Evolutionary conservation across 1,284 basidiomycete species (phyloP).

Genomic region (Cutaneotrichosporon mucoides): DNA sequence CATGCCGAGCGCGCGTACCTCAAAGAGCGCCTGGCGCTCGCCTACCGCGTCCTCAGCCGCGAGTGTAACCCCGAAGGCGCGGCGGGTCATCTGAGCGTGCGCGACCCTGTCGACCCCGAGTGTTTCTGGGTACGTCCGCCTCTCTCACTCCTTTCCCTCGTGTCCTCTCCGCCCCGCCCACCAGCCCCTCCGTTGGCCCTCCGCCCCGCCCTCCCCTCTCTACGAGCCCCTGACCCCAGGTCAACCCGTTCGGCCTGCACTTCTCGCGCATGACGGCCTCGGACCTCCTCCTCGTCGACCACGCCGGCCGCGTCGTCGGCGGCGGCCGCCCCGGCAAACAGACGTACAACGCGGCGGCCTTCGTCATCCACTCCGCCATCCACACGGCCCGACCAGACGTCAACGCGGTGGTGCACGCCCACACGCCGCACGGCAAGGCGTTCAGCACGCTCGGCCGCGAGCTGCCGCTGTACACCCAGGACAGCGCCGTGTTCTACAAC

Average conservation of each 20-base stretch:
- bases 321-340: constrained; percentile 43
- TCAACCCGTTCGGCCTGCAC: constrained; percentile 52
- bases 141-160: neutral
- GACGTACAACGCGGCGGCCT: constrained; percentile 53
- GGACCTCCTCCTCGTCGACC: constrained; percentile 55
- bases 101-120: constrained; percentile 47
- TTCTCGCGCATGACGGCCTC: constrained; percentile 54
- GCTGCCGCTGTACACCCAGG: constrained; percentile 31
- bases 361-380: constrained; percentile 57
- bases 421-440: constrained; percentile 61
- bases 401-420: constrained; percentile 62
- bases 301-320: constrained; percentile 54
- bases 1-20: constrained; percentile 50
- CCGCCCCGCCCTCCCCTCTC: too few relatives aligned
- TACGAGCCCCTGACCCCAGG: constrained; percentile 45
- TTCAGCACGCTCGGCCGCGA: constrained; percentile 59
- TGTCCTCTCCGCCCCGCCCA: neutral
- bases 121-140: constrained; percentile 56
- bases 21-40: constrained; percentile 54
- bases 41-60: constrained; percentile 49
- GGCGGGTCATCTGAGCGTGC: constrained; percentile 62
- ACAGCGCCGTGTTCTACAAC: constrained; percentile 34
- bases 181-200: too few relatives aligned
- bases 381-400: constrained; percentile 61
- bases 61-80: constrained; percentile 60